A percentile compares a stretch with the other conserved stretches of the same genome.
These are phyloP conservation scores for Cladophialophora carrionii DNA, from an alignment of 2,329 filamentous ascomycete species.

Conservation along the genomic window DNA sequence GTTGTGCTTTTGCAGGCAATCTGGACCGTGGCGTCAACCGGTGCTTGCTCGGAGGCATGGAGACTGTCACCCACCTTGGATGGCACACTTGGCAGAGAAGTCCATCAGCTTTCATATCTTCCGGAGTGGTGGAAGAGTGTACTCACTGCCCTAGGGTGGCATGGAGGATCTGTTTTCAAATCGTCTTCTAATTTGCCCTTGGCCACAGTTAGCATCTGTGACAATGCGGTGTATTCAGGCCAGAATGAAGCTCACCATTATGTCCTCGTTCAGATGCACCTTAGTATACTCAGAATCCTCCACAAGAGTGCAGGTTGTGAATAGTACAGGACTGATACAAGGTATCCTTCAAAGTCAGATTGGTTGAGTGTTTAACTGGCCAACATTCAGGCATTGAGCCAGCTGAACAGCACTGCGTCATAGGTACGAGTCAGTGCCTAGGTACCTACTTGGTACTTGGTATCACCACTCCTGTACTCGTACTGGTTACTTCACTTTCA, in stretches of 20 bases:
- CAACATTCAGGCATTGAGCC: neutral
- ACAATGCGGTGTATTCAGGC: neutral
- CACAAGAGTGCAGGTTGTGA: neutral
- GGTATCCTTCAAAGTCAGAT: neutral
- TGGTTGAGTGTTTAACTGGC: neutral
- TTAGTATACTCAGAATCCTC: neutral
- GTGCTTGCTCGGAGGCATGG: neutral
- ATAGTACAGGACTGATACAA: neutral
- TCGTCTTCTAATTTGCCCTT: slow-evolving; percentile 63
- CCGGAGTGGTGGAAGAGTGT: slow-evolving; percentile 9
- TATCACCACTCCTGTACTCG: neutral
- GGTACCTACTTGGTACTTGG: neutral
- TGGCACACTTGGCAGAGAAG: slow-evolving; percentile 70
- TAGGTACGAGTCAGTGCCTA: neutral
- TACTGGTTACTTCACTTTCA: neutral
- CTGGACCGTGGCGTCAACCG: slow-evolving; percentile 50
- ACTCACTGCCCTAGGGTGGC: slow-evolving; percentile 80
- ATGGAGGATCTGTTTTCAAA: slow-evolving; percentile 74
- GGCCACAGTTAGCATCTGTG: neutral
- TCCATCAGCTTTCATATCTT: neutral
- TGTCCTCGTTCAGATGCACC: neutral
- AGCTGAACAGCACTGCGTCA: neutral
- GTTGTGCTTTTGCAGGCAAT: slow-evolving; percentile 79
- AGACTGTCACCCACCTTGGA: slow-evolving; percentile 67
- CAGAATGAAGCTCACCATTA: slow-evolving; percentile 1